These are phyloP conservation scores for Leccinum subspadiceum DNA, from an alignment of 1,284 basidiomycete genomes.

Conservation along the genomic window DNA sequence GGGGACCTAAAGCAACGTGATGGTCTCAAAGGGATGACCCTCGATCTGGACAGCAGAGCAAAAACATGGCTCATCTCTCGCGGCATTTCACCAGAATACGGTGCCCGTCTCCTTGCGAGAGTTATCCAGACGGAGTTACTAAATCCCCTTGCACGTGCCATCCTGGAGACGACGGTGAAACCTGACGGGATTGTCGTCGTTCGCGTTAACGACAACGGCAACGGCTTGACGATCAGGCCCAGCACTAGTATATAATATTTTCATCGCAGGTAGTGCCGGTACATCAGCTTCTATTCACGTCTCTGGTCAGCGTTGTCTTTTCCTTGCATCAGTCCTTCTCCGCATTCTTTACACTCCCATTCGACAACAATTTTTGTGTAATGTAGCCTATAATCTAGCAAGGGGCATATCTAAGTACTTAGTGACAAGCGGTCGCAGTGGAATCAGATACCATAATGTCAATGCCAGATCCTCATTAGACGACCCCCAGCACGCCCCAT, in stretches of 20 bases:
- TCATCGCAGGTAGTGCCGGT: not conserved
- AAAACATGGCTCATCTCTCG: constrained; percentile 4
- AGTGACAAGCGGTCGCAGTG: too few relatives aligned
- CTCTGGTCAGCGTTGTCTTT: not conserved
- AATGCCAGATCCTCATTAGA: too few relatives aligned
- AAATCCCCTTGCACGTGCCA: constrained; percentile 15
- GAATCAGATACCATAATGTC: too few relatives aligned
- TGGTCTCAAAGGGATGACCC: constrained; percentile 4
- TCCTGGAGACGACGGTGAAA: constrained; percentile 5
- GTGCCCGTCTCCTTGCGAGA: constrained; percentile 12
- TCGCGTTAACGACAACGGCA: not conserved
- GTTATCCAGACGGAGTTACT: constrained; percentile 11
- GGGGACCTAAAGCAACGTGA: constrained; percentile 2
- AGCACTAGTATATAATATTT: not conserved
- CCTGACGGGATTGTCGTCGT: not conserved
- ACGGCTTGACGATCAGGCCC: not conserved
- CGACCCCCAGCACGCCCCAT: too few relatives aligned
- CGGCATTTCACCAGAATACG: constrained; percentile 9
- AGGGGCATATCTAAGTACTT: too few relatives aligned
- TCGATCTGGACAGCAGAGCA: not conserved
- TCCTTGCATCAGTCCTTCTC: not conserved
- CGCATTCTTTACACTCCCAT: not conserved
- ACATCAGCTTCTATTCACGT: not conserved
- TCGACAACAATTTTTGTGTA: too few relatives aligned
- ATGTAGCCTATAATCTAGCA: too few relatives aligned